phyloP scores from a whole-genome alignment of 1,284 basidiomycete genomes.

The Trichosporon asahii region DNA sequence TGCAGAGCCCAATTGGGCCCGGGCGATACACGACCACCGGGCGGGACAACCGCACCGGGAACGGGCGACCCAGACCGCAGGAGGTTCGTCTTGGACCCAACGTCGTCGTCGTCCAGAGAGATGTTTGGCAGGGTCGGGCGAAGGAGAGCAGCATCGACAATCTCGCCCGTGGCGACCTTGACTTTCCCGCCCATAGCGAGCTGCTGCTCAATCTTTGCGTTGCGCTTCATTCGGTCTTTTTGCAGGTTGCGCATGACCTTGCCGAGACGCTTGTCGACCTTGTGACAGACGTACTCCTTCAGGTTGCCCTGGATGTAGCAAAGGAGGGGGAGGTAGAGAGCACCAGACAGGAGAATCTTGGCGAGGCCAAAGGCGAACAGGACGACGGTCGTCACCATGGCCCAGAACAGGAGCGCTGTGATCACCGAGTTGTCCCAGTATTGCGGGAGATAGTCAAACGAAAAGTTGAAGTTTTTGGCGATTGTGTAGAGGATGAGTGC shows the following conservation, averaged over 20 bases:
- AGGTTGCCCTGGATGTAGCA: conserved; percentile 94
- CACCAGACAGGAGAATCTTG: conserved; percentile 73
- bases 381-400: conserved; percentile 84
- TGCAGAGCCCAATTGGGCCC: neutral
- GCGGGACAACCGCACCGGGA: too few species aligned
- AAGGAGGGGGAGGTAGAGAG: conserved; percentile 87
- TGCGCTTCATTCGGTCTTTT: conserved; percentile 76
- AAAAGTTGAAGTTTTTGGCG: conserved; percentile 60
- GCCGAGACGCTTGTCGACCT: conserved; percentile 95
- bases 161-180: conserved; percentile 87
- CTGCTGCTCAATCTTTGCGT: conserved; percentile 79
- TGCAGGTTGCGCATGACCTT: conserved; percentile 89
- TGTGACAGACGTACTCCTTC: conserved; percentile 98
- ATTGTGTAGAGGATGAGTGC: conserved; percentile 89
- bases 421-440: conserved; percentile 21
- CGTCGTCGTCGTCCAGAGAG: conserved; percentile 72
- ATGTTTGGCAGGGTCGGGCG: conserved; percentile 94
- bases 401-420: conserved; percentile 76
- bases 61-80: neutral
- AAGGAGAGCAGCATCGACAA: conserved; percentile 60
- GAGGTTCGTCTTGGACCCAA: neutral
- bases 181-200: conserved; percentile 85
- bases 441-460: conserved; percentile 24
- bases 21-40: neutral
- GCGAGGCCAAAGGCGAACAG: conserved; percentile 82